These are phyloP conservation scores for Ceratonia siliqua DNA, from an alignment of 306 rosid species.

Conservation along the genomic window DNA sequence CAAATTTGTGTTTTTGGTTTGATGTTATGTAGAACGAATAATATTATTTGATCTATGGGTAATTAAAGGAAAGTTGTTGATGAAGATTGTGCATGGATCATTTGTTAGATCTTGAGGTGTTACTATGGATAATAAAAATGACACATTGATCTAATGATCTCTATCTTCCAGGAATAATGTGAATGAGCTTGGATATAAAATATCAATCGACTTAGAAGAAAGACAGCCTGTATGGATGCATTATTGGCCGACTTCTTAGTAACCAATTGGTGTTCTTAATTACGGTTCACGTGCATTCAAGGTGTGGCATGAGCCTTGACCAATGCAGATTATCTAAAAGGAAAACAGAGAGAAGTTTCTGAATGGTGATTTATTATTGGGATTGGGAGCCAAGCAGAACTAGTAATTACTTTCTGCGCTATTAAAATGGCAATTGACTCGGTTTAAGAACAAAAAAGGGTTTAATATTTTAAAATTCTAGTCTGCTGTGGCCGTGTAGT, in stretches of 20 bases:
- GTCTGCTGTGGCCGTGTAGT: no score
- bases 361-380: not conserved
- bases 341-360: not conserved
- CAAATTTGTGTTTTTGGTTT: not conserved
- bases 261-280: constrained; percentile 27
- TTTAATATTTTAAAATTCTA: no score
- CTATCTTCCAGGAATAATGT: constrained; percentile 30
- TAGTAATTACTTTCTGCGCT: no score
- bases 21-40: not conserved
- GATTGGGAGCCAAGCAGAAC: no score
- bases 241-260: constrained; percentile 27
- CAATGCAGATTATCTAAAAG: no score
- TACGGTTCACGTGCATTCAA: constrained; percentile 43
- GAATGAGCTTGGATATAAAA: constrained; percentile 1
- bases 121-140: constrained; percentile 5
- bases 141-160: constrained; percentile 18
- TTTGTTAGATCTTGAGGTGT: not conserved
- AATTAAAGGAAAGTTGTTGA: not conserved
- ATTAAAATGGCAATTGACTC: no score
- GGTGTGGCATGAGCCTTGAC: not conserved
- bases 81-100: constrained; percentile 28
- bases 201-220: constrained; percentile 38
- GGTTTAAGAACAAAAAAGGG: no score
- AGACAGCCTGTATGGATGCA: constrained; percentile 29
- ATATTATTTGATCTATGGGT: not conserved